Evolutionary conservation across 176 grass and related monocot genomes (phyloP), one percentile per base, ranked within the genome.

Genomic region (Typha latifolia): DNA sequence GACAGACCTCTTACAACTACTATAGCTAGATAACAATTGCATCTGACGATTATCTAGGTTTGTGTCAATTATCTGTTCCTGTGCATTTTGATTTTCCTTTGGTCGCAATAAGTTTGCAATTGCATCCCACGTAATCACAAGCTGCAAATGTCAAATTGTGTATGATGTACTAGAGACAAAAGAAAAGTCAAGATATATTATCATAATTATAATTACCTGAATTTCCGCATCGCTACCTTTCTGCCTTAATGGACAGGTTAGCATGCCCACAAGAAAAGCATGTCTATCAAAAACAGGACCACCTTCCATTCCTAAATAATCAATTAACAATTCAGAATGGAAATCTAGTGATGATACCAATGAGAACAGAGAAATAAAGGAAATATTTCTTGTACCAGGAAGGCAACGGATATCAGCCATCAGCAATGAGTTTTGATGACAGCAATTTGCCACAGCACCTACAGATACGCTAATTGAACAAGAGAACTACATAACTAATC

Each of bases 61-160:
- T 62, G 59, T 63, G 18, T 63, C 79, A 83, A 62, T 52, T 20
- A 62, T 56, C 71, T 74, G 56, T 71, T 79, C 52, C 50, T 64
- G 81, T 64, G 14, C 12, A 23, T 52, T 24, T 47, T 49, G 68
- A 75, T 66, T 74, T 88, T 74, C 51, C 47, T 87, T 76, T 50
- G 80, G 62, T 70, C 70, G 69, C 79, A 78, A 89, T 62, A 75
- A 82, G 61, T 31, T 72, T 82, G 77, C 84, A 70, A 96, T 79
- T 73, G 82, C 88, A 78, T 81, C 66, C 92, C 92, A 96, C 69
- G 92, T 73, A 52, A 96, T 89, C 68, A 96, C 80, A 48, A 96
- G 82, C 92, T 96, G 88, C 72, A 26, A 82, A 52, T 78, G 10
- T 0, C 50, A 79, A 68, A 69, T 79, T 78, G 5, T n/a, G 18